Evolutionary conservation across 2,329 filamentous ascomycete genomes (phyloP), one percentile per base, ranked within the genome.

Genomic region (Stagonosporopsis tanaceti): DNA sequence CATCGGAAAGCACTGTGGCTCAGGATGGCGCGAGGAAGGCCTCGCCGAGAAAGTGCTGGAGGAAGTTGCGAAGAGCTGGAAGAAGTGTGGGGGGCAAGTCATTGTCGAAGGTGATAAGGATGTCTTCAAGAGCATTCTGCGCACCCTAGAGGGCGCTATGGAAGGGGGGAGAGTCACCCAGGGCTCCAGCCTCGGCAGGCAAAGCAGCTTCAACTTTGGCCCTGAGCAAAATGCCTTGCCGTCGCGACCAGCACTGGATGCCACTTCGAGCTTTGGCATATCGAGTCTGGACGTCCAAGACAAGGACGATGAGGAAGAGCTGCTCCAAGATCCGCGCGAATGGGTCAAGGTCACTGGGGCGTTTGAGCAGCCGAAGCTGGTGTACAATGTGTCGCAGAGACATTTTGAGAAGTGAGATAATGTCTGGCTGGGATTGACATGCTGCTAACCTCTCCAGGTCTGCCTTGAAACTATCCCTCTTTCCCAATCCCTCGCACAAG

Each of bases 21-120:
- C 93, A 55, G 92, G 89, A 88, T 99, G 95, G 95, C 87, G 94
- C 68, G 93, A 98, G 79, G 93, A 96, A 74, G 94, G 96, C 0
- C 81, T 97, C 30, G 95, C 93, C 2, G 96, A 99, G 76, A 89
- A 89, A 64, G 92, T 97, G 12, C 80, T 99, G 34, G 95, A 99
- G 69, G 95, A 98, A 76, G 87, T 93, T 7, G 93, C 95, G 1
- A 90, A 91, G 75, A 86, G 86, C 65, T 99, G 95, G 96, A 98
- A 97, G 80, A 91, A 89, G 65, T 84, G 89, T 58, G 93, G 91
- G 72, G 92, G 92, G 1, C 91, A 91, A 22, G 91, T 97, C 51
- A 96, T 99, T 63, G 91, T 99, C 2, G 92, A 97, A 50, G 94
- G 94, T 25, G 85, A 88, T 37, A 77, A 73, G 7, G 87, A 90